phyloP scores from a whole-genome alignment of 495 filamentous ascomycete genomes.

The Lichenothelia convexa region DNA sequence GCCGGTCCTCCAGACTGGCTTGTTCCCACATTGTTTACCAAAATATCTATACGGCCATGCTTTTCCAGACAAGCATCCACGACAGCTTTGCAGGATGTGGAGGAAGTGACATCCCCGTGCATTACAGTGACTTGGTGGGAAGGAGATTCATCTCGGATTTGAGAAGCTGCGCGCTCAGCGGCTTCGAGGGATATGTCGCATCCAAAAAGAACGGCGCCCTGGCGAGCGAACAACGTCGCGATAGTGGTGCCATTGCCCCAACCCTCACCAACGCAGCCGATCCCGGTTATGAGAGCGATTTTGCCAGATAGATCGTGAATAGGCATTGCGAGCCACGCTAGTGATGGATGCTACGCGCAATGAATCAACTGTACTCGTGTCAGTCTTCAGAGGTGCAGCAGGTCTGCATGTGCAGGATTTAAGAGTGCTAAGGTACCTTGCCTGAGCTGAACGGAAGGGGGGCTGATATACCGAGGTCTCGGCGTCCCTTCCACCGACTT shows the following conservation, averaged over 20 bases:
- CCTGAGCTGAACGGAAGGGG: neutral
- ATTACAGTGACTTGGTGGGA: slow-evolving; percentile 18
- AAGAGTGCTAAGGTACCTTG: no score
- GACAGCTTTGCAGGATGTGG: slow-evolving; percentile 23
- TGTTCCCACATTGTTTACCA: slow-evolving; percentile 36
- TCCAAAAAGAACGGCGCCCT: slow-evolving; percentile 10
- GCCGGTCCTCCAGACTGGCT: slow-evolving; percentile 32
- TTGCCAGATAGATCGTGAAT: slow-evolving; percentile 24
- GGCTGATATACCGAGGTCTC: neutral
- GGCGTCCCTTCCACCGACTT: neutral
- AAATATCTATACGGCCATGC: slow-evolving; percentile 35
- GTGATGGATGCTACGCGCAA: no score
- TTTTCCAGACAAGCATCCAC: slow-evolving; percentile 28
- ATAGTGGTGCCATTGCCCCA: slow-evolving; percentile 16
- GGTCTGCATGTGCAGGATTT: no score
- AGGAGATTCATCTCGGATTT: slow-evolving; percentile 12
- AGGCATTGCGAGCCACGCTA: slow-evolving; percentile 5
- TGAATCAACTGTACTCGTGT: no score
- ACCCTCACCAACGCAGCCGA: slow-evolving; percentile 26
- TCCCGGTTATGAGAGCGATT: slow-evolving; percentile 30
- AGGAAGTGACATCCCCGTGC: slow-evolving; percentile 28
- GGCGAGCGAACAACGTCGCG: slow-evolving; percentile 9
- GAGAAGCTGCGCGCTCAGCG: slow-evolving; percentile 16
- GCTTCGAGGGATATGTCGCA: slow-evolving; percentile 8
- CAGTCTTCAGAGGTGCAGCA: no score